Base-by-base conservation (phyloP, 164 flowering plant species). In the Stephania japonica region DNA sequence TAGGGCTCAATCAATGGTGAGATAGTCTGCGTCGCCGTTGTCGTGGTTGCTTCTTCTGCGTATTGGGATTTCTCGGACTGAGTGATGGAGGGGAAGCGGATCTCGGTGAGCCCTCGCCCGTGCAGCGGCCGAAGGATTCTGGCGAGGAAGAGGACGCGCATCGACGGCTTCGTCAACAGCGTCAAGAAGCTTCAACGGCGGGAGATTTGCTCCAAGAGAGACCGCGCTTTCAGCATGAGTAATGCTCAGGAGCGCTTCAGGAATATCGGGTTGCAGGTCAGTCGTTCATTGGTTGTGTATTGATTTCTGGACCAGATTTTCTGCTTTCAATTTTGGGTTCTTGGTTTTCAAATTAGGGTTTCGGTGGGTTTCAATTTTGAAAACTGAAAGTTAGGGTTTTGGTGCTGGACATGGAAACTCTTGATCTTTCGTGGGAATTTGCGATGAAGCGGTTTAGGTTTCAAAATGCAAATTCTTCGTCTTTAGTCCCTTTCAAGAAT, bases 151-250 rank as follows among this genome's bases (percentile, higher is more conserved):
- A 83, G 96, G 16, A 83, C 83, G 10, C 85, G 90, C 1, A 80
- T 75, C 0, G 95, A 93, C 73, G 97, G 91, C 59, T 86, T 86
- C 50, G 92, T 90, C 11, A 95, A 95, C 82, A 91, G 93, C 72
- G 95, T 93, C n/a, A 93, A 86, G 87, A 95, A 95, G 87, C 88
- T 95, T 19, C 96, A 86, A 80, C 77, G 98, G 63, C 83, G 98
- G 18, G 99, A 95, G 87, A 95, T 95, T 49, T 84, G 85, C 43
- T 87, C 94, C 13, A 88, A 82, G 78, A 83, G 92, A 6, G 91
- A 87, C 68, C 91, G 98, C 3, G 85, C 93, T 78, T 95, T 93
- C 68, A 85, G 89, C 67, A 87, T 86, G 86, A 89, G 87, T 78
- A 85, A 89, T 75, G 92, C 96, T 49, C 98, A 88, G 73, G 98